Evolutionary conservation across 805 yeast genomes (phyloP), one percentile per base, ranked within the genome.

Genomic region (Teunomyces atbi): DNA sequence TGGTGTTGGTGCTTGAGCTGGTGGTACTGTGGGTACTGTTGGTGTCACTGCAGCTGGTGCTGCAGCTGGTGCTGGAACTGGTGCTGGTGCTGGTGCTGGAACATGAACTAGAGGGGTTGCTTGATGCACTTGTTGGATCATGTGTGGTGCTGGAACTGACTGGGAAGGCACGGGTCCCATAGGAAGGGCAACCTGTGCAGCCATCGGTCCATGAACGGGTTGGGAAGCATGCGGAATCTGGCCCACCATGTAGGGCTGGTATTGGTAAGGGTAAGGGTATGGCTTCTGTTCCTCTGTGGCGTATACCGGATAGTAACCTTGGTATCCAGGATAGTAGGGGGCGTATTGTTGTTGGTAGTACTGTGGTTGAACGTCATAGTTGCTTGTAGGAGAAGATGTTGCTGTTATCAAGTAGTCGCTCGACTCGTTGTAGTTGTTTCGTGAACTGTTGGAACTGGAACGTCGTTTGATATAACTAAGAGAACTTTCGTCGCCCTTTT

Each of bases 391-490:
- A n/a, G 28, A 18, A 5, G 44, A 33, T 16, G 51, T 47, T 18
- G 49, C 40, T n/a, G 45, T 42, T 19, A 45, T 6, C 23, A 41
- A 21, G 44, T 33, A 44, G 42, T 45, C 50, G 47, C 18, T 36
- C 28, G 15, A n/a, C 10, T 36, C 39, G 39, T 21, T 19, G 39
- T 47, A 47, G 45, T 46, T 42, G 44, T 51, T 50, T 5, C 63
- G 50, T 29, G 54, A 56, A 33, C 53, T 47, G 45, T 67, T 69
- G 36, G 75, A 64, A 35, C 72, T 68, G 28, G 78, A 71, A 41
- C 83, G 61, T 53, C 84, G 60, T 54, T 75, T 77, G 45, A 79
- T 79, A 48, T 68, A 65, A 23, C 68, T 66, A 40, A 79, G 60
- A 4, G 74, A 63, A 21, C 59, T 59, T 51, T 74, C 77, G 58